These are phyloP conservation scores for Trichopus zeylanicus DNA, from an alignment of 116 monocot genomes.

Conservation along the genomic window DNA sequence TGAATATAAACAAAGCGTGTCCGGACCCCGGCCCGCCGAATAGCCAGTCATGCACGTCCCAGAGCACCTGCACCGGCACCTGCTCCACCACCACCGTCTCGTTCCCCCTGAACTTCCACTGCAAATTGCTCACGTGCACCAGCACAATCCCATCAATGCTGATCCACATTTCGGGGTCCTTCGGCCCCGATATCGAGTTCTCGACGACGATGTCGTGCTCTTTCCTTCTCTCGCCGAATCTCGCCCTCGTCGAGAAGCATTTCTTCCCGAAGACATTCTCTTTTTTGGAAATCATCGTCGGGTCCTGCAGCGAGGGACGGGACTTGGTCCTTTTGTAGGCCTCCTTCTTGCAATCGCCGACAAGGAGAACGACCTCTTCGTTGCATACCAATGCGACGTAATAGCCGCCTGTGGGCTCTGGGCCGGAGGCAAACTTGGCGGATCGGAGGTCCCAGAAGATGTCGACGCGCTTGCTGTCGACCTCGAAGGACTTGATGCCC, in stretches of 20 bases:
- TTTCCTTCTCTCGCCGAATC: slow-evolving; percentile 30
- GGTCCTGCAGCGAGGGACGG: slow-evolving; percentile 55
- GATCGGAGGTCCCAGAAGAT: slow-evolving; percentile 87
- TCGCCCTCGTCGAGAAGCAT: slow-evolving; percentile 46
- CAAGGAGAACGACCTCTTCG: slow-evolving; percentile 61
- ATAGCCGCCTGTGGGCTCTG: slow-evolving; percentile 63
- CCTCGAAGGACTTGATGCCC: slow-evolving; percentile 54
- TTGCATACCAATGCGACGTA: slow-evolving; percentile 71
- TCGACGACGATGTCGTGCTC: slow-evolving; percentile 82
- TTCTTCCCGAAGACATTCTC: slow-evolving; percentile 67
- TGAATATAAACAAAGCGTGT: slow-evolving; percentile 71
- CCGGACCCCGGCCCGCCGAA: slow-evolving; percentile 32
- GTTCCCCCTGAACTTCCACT: slow-evolving; percentile 92
- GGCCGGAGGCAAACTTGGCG: slow-evolving; percentile 48
- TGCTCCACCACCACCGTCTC: slow-evolving; percentile 61
- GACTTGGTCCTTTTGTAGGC: slow-evolving; percentile 78
- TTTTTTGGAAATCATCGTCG: slow-evolving; percentile 38
- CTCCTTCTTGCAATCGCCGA: slow-evolving; percentile 80
- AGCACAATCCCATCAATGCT: slow-evolving; percentile 64
- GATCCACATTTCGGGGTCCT: slow-evolving; percentile 82
- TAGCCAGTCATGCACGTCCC: slow-evolving; percentile 95
- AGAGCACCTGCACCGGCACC: slow-evolving; percentile 69
- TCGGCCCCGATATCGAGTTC: slow-evolving; percentile 38
- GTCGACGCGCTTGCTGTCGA: slow-evolving; percentile 37
- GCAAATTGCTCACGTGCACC: slow-evolving; percentile 62